Evolutionary conservation across 78 protist species (phyloP).

Genomic region (Isochrysis galbana): DNA sequence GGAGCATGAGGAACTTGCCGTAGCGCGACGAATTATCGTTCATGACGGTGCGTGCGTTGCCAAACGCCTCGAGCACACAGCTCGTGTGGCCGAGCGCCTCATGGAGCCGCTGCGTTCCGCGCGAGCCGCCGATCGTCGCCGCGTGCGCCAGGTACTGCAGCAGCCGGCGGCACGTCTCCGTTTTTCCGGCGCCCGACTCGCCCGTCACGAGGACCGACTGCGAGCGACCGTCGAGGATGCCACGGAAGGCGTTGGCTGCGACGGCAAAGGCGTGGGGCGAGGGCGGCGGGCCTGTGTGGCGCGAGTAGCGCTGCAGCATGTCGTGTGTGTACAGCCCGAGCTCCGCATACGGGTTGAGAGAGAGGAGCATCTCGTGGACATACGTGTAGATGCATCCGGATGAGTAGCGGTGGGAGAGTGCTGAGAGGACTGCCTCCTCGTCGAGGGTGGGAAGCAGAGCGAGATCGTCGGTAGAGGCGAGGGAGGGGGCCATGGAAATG

Average conservation of each 20-base stretch:
- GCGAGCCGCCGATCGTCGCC: constrained; percentile 50
- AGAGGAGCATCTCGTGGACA: neutral
- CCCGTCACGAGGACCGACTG: constrained; percentile 78
- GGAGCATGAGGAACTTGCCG: constrained; percentile 42
- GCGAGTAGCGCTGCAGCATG: neutral
- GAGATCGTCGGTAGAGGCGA: neutral
- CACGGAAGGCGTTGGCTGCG: neutral
- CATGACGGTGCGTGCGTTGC: constrained; percentile 86
- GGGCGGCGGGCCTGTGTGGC: neutral
- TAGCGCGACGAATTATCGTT: constrained; percentile 88
- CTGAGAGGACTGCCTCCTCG: neutral
- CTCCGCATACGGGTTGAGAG: constrained; percentile 1
- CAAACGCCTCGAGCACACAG: constrained; percentile 85
- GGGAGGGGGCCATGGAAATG: too few species aligned
- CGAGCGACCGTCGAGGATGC: neutral
- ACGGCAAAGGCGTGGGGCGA: constrained; percentile 12
- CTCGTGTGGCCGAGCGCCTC: neutral
- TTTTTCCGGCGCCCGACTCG: constrained; percentile 89
- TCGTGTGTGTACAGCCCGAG: neutral
- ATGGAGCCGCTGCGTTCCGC: constrained; percentile 73
- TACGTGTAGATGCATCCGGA: neutral
- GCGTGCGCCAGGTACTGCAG: constrained; percentile 16
- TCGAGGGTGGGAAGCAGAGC: neutral
- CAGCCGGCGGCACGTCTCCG: constrained; percentile 35
- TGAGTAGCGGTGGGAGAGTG: neutral